Conservation (phyloP, 169 alveolate genomes). For the Eimeria sp. region DNA sequence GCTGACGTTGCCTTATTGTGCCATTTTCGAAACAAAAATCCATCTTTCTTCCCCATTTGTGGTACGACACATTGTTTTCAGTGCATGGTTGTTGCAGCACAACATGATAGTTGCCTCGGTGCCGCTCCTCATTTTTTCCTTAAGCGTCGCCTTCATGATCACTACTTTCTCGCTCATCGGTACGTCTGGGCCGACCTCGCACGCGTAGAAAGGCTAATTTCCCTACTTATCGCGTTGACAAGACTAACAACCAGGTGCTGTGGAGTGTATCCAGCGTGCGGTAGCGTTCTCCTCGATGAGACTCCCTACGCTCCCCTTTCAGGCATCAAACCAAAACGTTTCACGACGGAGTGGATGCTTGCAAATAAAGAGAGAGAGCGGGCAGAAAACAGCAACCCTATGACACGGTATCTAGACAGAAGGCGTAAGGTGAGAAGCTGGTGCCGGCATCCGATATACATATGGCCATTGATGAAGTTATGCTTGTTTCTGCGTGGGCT, state of each 20-base stretch:
- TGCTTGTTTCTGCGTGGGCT: background rate
- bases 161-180: constrained; percentile 89
- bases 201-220: background rate
- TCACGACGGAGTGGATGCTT: constrained; percentile 93
- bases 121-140: constrained; percentile 88
- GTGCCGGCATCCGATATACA: too few species aligned
- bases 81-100: constrained; percentile 83
- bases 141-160: constrained; percentile 88
- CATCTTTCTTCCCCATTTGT: background rate
- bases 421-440: constrained; percentile 87
- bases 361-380: constrained; percentile 94
- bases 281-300: background rate
- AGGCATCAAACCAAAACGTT: constrained; percentile 94
- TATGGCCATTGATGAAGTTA: background rate
- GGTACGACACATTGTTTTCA: background rate
- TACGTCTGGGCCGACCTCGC: constrained; percentile 2
- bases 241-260: background rate
- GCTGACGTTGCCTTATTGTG: background rate
- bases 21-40: background rate
- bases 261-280: background rate
- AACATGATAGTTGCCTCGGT: constrained; percentile 82
- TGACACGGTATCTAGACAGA: constrained; percentile 92
- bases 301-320: background rate
- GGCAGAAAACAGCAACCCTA: constrained; percentile 94
- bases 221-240: background rate